Base-by-base conservation (phyloP, 257 asterid species). In the Fraxinus quadrangulata region DNA sequence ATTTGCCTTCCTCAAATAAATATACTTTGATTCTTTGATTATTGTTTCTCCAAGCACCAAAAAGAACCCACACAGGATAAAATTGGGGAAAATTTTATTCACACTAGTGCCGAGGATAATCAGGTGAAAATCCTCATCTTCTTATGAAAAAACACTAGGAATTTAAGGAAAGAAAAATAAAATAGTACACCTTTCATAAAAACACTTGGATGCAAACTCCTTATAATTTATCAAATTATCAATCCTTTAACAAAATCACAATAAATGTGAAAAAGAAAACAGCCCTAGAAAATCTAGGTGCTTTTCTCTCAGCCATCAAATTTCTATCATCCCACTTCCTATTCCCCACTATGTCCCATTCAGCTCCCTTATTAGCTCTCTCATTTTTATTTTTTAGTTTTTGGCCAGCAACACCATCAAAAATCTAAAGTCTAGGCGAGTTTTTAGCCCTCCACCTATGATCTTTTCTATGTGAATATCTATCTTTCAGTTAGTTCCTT, bases 31-130 rank as follows among this genome's bases (percentile, higher is more conserved):
- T 23, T 63, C 51, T 63, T 63, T 34, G 17, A 26, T 19, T 54
- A 54, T 19, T 54, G 65, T 54, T 54, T 54, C 65, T 54, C 65
- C 65, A 54, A 54, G 24, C 65, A 54, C 65, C 65, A 54, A 56
- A 56, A 56, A n/a, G 26, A 56, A n/a, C 66, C 24, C 66, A n/a
- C 19, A 1, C 2, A 1, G 66, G 66, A 5, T 56, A 17, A n/a
- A 6, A 6, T 7, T 19, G 3, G 24, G 21, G 26, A 54, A 54
- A 54, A 14, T 5, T 54, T 54, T 10, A 63, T 26, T 26, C 69
- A 24, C 30, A 26, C 19, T 9, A 11, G 17, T 59, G 28, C 31
- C 13, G 0, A 59, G 69, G 21, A 24, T 63, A 63, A 3, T 63
- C 69, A 23, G n/a, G 19, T 63, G 36, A 63, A 63, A 26, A 24